phyloP scores from a whole-genome alignment of 345 rosid genomes.

The Eucalyptus pauciflora region DNA sequence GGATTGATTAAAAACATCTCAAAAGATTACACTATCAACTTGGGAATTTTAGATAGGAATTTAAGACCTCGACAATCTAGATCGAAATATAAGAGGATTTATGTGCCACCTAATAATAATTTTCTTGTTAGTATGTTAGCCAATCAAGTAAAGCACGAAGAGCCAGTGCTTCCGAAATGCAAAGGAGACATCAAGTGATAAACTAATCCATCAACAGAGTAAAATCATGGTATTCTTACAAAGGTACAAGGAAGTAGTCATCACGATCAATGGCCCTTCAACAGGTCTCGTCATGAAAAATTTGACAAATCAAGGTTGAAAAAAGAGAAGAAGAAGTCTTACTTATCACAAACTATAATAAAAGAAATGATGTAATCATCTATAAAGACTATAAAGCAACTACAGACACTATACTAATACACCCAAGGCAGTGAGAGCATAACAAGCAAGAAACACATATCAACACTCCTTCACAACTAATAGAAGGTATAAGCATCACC shows the following conservation, averaged over 20 bases:
- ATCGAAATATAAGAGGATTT: not conserved
- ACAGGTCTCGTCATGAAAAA: not conserved
- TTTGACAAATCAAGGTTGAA: not conserved
- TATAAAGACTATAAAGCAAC: not conserved
- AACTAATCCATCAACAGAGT: not conserved
- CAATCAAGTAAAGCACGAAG: not conserved
- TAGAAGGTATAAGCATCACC: conserved; percentile 27
- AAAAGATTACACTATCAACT: not conserved
- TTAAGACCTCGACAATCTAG: not conserved
- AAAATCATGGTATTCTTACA: not conserved
- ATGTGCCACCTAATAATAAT: not conserved
- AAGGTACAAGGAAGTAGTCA: not conserved
- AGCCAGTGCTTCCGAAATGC: not conserved
- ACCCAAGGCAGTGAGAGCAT: not conserved
- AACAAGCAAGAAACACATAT: not conserved
- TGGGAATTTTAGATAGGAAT: not conserved
- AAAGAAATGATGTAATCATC: not conserved
- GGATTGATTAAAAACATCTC: not conserved
- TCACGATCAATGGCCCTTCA: not conserved
- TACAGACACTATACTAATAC: not conserved
- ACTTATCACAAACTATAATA: not conserved
- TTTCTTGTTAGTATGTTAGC: not conserved
- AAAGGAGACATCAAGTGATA: not conserved
- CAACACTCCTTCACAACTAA: not conserved
- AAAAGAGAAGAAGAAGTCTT: not conserved